phyloP scores from a whole-genome alignment of 2,329 filamentous ascomycete species.

The Fusarium ramigenum region DNA sequence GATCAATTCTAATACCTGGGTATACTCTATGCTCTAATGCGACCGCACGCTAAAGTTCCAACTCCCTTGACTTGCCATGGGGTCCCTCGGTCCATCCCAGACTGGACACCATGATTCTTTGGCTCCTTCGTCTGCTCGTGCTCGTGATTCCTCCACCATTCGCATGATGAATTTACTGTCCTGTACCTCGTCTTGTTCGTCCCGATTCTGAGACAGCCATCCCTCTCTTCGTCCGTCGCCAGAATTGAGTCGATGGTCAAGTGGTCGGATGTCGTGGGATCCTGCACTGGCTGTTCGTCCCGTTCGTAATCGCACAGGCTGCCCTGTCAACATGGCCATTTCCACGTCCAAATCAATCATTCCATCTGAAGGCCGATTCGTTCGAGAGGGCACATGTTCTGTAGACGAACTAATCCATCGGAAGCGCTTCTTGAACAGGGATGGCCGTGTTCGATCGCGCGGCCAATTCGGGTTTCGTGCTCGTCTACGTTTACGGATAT shows the following conservation, averaged over 20 bases:
- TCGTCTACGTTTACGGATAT: slow-evolving; percentile 19
- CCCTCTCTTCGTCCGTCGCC: slow-evolving; percentile 28
- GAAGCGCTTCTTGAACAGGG: slow-evolving; percentile 15
- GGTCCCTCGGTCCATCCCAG: slow-evolving; percentile 36
- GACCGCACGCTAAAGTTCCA: slow-evolving; percentile 25
- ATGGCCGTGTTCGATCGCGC: not conserved
- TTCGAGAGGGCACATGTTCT: not conserved
- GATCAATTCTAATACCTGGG: not conserved
- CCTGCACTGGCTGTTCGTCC: not conserved
- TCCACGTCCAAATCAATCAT: slow-evolving; percentile 35
- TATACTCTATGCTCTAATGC: slow-evolving; percentile 2
- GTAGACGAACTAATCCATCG: slow-evolving; percentile 28
- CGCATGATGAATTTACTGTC: slow-evolving; percentile 31
- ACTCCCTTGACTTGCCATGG: slow-evolving; percentile 20
- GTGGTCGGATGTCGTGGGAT: slow-evolving; percentile 8
- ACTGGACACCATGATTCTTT: slow-evolving; percentile 38
- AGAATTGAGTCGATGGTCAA: slow-evolving; percentile 23
- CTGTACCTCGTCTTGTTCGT: not conserved
- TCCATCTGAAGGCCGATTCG: not conserved
- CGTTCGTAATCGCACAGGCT: slow-evolving; percentile 13
- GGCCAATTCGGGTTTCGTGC: not conserved
- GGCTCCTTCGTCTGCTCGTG: slow-evolving; percentile 22
- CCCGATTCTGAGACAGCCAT: slow-evolving; percentile 17
- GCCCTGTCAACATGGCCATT: slow-evolving; percentile 35
- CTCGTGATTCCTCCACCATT: slow-evolving; percentile 31